Evolutionary conservation across 208 protist genomes (phyloP).

Genomic region (Porcisia hertigi): DNA sequence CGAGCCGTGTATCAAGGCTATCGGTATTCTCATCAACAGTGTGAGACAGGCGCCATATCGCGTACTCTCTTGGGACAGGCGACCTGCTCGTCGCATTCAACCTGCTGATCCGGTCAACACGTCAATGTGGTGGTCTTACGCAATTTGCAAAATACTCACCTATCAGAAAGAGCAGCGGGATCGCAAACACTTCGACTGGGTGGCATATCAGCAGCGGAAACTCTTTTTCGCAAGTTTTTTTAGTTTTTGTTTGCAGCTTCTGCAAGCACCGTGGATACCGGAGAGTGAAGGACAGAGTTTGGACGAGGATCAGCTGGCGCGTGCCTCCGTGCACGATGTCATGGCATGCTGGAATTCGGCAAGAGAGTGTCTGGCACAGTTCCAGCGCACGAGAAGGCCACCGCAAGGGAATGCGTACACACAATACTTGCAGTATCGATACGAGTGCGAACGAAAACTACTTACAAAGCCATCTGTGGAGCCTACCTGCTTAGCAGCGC

Average conservation of each 20-base stretch:
- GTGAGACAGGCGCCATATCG: slow-evolving; percentile 21
- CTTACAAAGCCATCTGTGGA: background rate
- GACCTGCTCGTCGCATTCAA: slow-evolving; percentile 12
- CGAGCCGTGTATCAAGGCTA: slow-evolving; percentile 2
- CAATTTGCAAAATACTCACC: slow-evolving; percentile 14
- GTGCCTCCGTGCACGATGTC: slow-evolving; percentile 14
- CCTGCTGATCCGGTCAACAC: background rate
- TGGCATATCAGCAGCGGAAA: slow-evolving; percentile 19
- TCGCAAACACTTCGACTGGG: slow-evolving; percentile 31
- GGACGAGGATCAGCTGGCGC: slow-evolving; percentile 15
- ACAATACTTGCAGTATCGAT: slow-evolving; percentile 20
- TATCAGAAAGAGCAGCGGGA: slow-evolving; percentile 4
- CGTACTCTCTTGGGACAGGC: slow-evolving; percentile 7
- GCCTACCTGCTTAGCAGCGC: background rate
- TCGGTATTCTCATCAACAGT: slow-evolving; percentile 23
- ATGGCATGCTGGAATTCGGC: slow-evolving; percentile 35
- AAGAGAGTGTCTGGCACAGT: slow-evolving; percentile 17
- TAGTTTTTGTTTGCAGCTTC: slow-evolving; percentile 12
- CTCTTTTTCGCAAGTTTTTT: slow-evolving; percentile 19
- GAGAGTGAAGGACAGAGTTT: background rate
- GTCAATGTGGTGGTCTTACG: slow-evolving; percentile 35
- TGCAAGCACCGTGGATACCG: slow-evolving; percentile 35
- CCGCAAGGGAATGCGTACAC: slow-evolving; percentile 15
- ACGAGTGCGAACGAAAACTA: background rate
- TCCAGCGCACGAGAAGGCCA: background rate